A percentile compares a stretch with the other conserved stretches of the same genome.
Conservation (phyloP, 73 alveolate genomes). For the Effrenium voratum region DNA sequence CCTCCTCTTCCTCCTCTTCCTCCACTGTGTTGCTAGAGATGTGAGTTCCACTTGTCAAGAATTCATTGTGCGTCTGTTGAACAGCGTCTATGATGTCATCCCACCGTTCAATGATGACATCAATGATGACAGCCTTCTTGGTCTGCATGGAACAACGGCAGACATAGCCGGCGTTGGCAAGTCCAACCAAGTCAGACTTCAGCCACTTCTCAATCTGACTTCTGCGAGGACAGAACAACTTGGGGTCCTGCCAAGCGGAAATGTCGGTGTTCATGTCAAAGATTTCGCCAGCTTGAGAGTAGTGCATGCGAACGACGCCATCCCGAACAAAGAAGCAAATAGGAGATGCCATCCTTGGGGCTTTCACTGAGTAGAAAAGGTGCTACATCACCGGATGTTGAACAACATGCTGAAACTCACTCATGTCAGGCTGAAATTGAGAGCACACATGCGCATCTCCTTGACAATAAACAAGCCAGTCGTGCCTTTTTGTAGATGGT, state of each 20-base stretch:
- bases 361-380: no score
- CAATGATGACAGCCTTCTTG: conserved; percentile 13
- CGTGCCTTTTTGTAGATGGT: no score
- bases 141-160: not conserved
- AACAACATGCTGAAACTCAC: no score
- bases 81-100: not conserved
- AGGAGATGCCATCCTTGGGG: not conserved
- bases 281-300: not conserved
- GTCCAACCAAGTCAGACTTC: not conserved
- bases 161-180: conserved; percentile 11
- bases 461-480: no score
- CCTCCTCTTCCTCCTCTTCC: not conserved
- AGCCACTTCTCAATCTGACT: not conserved
- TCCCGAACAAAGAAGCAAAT: not conserved
- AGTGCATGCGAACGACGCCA: not conserved
- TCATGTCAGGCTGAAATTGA: no score
- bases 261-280: conserved; percentile 16
- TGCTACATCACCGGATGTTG: no score
- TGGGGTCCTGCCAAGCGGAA: not conserved
- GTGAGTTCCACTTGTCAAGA: not conserved
- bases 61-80: not conserved
- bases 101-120: not conserved
- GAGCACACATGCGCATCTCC: no score
- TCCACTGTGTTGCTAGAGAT: not conserved
- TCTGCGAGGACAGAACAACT: not conserved